Base-by-base conservation (phyloP, 164 flowering plant genomes). In the Brasenia schreberi region DNA sequence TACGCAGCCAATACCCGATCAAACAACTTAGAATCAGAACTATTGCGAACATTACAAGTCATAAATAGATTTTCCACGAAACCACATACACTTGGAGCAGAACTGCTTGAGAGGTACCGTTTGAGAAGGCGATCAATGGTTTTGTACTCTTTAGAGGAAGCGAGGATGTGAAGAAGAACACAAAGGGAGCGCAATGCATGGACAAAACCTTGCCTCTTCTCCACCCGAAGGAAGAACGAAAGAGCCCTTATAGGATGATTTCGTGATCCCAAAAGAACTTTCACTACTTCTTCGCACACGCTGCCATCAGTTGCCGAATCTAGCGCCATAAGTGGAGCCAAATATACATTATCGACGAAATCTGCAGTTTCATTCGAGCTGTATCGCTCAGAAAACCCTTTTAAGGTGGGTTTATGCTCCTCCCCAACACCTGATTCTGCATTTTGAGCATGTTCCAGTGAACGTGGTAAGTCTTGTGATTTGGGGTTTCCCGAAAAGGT, bases 111-210 rank as follows among this genome's bases (percentile, higher is more conserved):
- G 39, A 79, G 68, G 6, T 18, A 70, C 12, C 60, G 71, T 58
- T 78, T 68, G 17, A 88, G 68, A 69, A 87, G 63, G 33, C 17
- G 17, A 60, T 62, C 49, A 64, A 77, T 85, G 43, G 4, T 3
- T 5, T 19, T 4, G 9, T 7, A 61, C 14, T 66, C 45, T 0
- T 53, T 16, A 0, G 70, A 78, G 16, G 45, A 52, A 42, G 65
- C 66, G 65, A 88, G 71, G 61, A 87, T 82, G 71, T 85, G 89
- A 44, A 90, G 77, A 71, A 83, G 14, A 67, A 83, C 79, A 64
- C 86, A 77, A 17, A 83, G 71, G 0, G 76, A 64, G 39, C 87
- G 87, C 4, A 79, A 43, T 19, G 73, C 59, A 19, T 60, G 68
- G 17, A 68, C 64, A 63, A 81, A 77, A 12, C 81, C 84, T 7